Base-by-base conservation (phyloP, 2,329 filamentous ascomycete genomes). In the Meredithiella fracta region DNA sequence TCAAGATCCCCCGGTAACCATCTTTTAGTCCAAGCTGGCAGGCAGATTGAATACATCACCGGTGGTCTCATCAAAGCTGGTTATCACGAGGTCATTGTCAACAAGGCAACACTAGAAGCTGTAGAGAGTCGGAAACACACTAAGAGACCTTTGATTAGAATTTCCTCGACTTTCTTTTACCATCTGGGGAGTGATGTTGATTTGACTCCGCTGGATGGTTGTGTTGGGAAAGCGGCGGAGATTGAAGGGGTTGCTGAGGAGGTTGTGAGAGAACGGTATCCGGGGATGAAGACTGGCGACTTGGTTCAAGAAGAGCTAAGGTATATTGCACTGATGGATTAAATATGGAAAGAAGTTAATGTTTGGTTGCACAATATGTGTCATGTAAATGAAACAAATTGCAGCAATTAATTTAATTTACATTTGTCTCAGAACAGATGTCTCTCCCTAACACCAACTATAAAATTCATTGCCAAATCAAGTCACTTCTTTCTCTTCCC, bases 121-220 rank as follows among this genome's bases (percentile, higher is more conserved):
- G 70, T 80, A 2, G 69, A 69, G 59, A 63, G 63, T 53, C 70
- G 77, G 40, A 67, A 64, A 55, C 54, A 40, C 9, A 73, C 76
- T 0, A 71, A 73, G 17, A 65, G 77, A 0, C 78, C 77, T 11
- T 68, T 76, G 1, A 64, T 80, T 15, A 70, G 78, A 51, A 80
- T 81, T 63, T 78, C 75, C 37, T 78, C 75, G 51, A 81, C 78
- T 2, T 70, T 80, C 57, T 81, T 81, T 67, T 81, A 76, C 73
- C 78, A 80, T 54, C 66, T 81, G 25, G 72, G 70, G 44, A 78
- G 75, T 17, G 78, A 81, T 61, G 73, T 73, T 57, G 75, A 80
- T 56, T 65, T 81, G 5, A 65, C 62, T 2, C 78, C 78, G 1
- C 68, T 80, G 44, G 72, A 73, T 1, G 65, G 64, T 54, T 67